phyloP scores from a whole-genome alignment of 1,284 basidiomycete genomes.

The Austroboletus olivaceoglutinosus region DNA sequence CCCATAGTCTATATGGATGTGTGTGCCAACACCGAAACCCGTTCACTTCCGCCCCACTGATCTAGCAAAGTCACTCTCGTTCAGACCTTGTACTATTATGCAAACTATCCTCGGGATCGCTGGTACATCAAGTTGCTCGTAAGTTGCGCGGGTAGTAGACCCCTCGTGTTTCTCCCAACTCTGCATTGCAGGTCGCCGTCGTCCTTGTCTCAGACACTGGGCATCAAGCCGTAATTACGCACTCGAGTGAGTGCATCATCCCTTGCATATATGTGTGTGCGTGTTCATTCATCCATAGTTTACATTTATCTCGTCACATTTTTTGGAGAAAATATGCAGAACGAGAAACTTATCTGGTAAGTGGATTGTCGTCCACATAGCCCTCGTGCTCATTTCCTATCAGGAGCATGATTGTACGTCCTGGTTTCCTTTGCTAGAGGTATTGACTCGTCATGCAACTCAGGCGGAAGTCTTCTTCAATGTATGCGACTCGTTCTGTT shows the following conservation, averaged over 20 bases:
- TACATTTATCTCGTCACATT: conserved; percentile 1
- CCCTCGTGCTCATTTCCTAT: not conserved
- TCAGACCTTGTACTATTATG: conserved; percentile 59
- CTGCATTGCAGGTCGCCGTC: not conserved
- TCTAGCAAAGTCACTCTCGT: conserved; percentile 49
- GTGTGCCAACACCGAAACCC: conserved; percentile 2
- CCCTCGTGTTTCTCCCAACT: not conserved
- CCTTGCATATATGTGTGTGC: not conserved
- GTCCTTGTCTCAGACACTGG: not conserved
- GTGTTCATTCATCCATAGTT: not conserved
- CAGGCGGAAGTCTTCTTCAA: conserved; percentile 43
- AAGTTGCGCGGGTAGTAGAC: not conserved
- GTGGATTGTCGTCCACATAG: conserved; percentile 5
- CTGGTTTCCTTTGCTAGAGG: not conserved
- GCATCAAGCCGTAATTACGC: not conserved
- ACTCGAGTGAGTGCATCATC: not conserved
- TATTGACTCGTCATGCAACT: conserved; percentile 2
- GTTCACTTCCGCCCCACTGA: conserved; percentile 3
- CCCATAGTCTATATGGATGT: conserved; percentile 53
- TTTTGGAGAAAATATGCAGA: not conserved
- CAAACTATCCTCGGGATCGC: conserved; percentile 45
- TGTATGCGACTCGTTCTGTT: conserved; percentile 8
- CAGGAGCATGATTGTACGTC: conserved; percentile 51
- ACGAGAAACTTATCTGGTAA: conserved; percentile 45
- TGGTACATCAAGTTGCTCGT: conserved; percentile 51